A percentile compares a stretch with the other conserved stretches of the same genome.
Conservation (phyloP, 352 stramenopile species). For the Phytophthora boehmeriae region DNA sequence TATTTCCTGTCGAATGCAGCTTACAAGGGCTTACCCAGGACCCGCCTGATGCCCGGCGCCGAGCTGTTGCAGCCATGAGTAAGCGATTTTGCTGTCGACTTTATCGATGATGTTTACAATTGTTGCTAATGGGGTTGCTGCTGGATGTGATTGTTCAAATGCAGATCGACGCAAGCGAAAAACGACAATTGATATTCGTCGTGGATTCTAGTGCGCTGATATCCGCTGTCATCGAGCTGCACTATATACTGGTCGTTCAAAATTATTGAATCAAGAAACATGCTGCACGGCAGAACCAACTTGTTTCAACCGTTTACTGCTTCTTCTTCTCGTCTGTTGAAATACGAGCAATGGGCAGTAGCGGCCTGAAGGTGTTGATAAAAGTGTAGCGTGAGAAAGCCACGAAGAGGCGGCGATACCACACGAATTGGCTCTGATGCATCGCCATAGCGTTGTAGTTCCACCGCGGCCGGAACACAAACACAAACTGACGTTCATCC, state of each 20-base stretch:
- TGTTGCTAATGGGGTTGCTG: background rate
- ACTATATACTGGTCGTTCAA: constrained; percentile 2
- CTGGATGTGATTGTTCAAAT: background rate
- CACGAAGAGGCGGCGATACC: constrained; percentile 97
- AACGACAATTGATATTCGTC: constrained; percentile 48
- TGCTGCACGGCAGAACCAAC: background rate
- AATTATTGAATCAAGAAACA: background rate
- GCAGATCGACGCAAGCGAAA: constrained; percentile 44
- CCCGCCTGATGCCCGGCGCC: constrained; percentile 37
- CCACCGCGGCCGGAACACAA: constrained; percentile 62
- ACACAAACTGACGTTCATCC: constrained; percentile 52
- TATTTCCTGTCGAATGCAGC: constrained; percentile 1
- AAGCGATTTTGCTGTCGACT: constrained; percentile 5
- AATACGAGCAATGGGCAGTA: constrained; percentile 24
- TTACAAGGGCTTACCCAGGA: constrained; percentile 30
- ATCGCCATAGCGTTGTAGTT: constrained; percentile 93
- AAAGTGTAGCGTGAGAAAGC: constrained; percentile 96
- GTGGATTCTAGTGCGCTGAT: constrained; percentile 39
- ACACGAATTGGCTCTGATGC: constrained; percentile 96
- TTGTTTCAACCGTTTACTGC: constrained; percentile 19
- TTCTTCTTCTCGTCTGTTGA: constrained; percentile 36
- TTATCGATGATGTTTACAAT: background rate
- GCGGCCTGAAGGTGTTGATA: constrained; percentile 86
- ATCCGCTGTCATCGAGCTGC: background rate
- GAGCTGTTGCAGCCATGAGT: constrained; percentile 32